Conservation (phyloP, 1,284 basidiomycete genomes). For the Tranzscheliella williamsii region DNA sequence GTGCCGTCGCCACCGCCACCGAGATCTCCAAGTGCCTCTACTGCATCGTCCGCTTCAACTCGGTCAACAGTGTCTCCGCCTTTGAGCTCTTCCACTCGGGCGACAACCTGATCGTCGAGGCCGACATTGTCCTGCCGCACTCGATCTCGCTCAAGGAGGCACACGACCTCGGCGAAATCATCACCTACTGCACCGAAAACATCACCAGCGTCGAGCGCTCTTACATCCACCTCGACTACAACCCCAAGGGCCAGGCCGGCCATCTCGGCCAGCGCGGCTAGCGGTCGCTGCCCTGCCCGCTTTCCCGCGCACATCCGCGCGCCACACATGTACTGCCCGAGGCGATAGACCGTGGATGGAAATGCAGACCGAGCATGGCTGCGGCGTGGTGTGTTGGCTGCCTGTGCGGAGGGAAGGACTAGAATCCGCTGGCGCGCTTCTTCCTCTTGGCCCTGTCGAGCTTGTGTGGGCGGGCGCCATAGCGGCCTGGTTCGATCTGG, state of each 20-base stretch:
- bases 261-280: slow-evolving; percentile 50
- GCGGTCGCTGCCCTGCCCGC: too few species aligned
- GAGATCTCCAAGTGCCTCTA: slow-evolving; percentile 54
- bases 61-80: slow-evolving; percentile 50
- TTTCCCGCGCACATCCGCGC: too few species aligned
- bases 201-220: slow-evolving; percentile 47
- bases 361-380: too few species aligned
- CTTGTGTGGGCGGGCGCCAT: slow-evolving; percentile 14
- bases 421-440: slow-evolving; percentile 35
- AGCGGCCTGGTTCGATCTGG: slow-evolving; percentile 28
- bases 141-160: slow-evolving; percentile 55
- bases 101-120: slow-evolving; percentile 57
- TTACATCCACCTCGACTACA: slow-evolving; percentile 57
- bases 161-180: slow-evolving; percentile 57
- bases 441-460: slow-evolving; percentile 18
- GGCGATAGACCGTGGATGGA: too few species aligned
- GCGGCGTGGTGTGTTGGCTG: too few species aligned
- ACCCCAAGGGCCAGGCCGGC: slow-evolving; percentile 49
- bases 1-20: slow-evolving; percentile 42
- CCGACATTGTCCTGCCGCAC: slow-evolving; percentile 53
- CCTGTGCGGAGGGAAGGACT: neutral
- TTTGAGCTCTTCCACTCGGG: slow-evolving; percentile 59
- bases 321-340: too few species aligned
- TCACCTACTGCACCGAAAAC: slow-evolving; percentile 56
- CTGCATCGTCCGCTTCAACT: slow-evolving; percentile 54